Evolutionary conservation across 1,139 yeast species (phyloP), one percentile per base, ranked within the genome.

Genomic region (Debaryomycetaceae sp.): DNA sequence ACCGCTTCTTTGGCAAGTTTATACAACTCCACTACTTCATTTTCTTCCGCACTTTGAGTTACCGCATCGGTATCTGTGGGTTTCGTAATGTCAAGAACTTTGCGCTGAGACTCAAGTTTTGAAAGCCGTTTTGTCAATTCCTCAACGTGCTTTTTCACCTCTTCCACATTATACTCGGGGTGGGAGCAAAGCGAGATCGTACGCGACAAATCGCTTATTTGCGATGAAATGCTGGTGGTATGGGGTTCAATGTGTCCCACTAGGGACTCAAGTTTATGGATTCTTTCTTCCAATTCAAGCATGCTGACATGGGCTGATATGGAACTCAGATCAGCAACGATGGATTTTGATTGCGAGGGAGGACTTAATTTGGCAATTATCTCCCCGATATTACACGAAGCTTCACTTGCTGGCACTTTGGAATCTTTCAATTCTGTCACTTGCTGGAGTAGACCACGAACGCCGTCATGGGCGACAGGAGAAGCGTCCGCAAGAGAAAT

Each of bases 11-110:
- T 6, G n/a, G 14, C 13, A 7, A 22, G 13, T n/a, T 22, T 22
- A 22, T 22, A n/a, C 8, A 19, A 8, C 22, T 19, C 11, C 10
- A 8, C 22, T 19, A 8, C n/a, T n/a, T n/a, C n/a, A n/a, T n/a
- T n/a, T n/a, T n/a, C n/a, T n/a, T n/a, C n/a, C n/a, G n/a, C n/a
- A 18, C 8, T 18, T 6, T 6, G 8, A 18, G 6, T 18, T 7
- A 18, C 20, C 20, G 20, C 20, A 18, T 18, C 20, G 10, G 10
- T 18, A 5, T 21, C 23, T 13, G 20, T 10, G 4, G 26, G 36
- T 22, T 47, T 44, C 27, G 45, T 39, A 20, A 38, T 37, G n/a
- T 32, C 37, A 33, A 30, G 41, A 27, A 30, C 32, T 32, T 34
- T 41, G 30, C 34, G 38, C 30, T 27, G 51, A 31, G 36, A 39